Percentiles rank a stretch among this genome's conserved stretches.
Evolutionary conservation across 148 eudicot genomes (phyloP).

Genomic region (Selenicereus undatus): DNA sequence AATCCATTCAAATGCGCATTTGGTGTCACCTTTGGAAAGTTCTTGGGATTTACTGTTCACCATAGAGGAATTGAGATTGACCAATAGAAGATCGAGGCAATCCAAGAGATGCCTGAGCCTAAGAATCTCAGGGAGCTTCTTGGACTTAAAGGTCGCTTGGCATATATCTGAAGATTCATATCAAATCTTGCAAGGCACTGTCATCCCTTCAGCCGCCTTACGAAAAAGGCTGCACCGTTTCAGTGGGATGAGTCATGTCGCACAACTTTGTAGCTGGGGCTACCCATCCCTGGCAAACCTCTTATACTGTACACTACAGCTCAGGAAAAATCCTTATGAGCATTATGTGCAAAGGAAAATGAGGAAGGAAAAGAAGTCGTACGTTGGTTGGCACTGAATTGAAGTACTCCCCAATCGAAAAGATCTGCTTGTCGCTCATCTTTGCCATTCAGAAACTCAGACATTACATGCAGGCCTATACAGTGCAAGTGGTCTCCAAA

Average conservation of each 20-base stretch:
- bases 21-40: slow-evolving; percentile 6
- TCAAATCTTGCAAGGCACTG: slow-evolving; percentile 21
- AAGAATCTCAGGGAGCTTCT: too few relatives aligned
- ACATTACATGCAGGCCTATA: too few relatives aligned
- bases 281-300: not conserved
- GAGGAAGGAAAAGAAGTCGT: slow-evolving; percentile 1
- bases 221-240: not conserved
- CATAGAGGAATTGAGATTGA: slow-evolving; percentile 3
- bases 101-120: too few relatives aligned
- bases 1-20: not conserved
- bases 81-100: not conserved
- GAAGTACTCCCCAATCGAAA: too few relatives aligned
- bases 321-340: slow-evolving; percentile 14
- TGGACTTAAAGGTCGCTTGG: not conserved
- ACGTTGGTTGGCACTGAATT: too few relatives aligned
- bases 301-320: not conserved
- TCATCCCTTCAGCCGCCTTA: too few relatives aligned
- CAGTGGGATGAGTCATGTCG: slow-evolving; percentile 10
- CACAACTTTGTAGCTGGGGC: not conserved
- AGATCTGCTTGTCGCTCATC: too few relatives aligned
- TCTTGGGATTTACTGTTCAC: not conserved
- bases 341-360: slow-evolving; percentile 5
- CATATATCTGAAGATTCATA: slow-evolving; percentile 21
- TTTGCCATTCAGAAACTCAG: too few relatives aligned
- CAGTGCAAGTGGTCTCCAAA: too few relatives aligned